Evolutionary conservation across 2,329 filamentous ascomycete species (phyloP), one percentile per base, ranked within the genome.

Genomic region (Ascosphaera apis): DNA sequence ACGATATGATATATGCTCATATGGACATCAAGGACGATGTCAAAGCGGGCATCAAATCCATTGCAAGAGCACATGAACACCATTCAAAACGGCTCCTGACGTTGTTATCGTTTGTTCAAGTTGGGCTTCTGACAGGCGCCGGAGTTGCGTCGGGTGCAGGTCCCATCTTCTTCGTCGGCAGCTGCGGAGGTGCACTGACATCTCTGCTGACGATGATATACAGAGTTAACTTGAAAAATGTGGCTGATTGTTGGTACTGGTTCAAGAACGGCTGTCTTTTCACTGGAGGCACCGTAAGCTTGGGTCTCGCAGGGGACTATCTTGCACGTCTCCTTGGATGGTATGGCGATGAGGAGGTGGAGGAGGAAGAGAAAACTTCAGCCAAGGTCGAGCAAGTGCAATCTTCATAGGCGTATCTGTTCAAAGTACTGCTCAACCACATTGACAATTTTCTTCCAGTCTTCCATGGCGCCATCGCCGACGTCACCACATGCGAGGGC

Each of bases 401-500:
- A n/a, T n/a, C n/a, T n/a, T n/a, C 19, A 21, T 21, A 21, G 19
- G 19, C 19, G 19, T 21, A 21, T 21, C 19, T 21, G 19, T 12
- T 31, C 15, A 3, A 2, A 45, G 38, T 57, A 57, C 11, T 61
- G 48, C 48, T 76, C 68, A 32, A 81, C 65, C 1, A 67, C 58
- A 8, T 50, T 50, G 3, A 84, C 77, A 50, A 91, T 76, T 37
- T 72, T 64, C 37, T 58, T 65, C 77, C 78, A 88, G 34, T 77
- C 69, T 46, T 64, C 67, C 82, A 91, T 91, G 2, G 72, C 81
- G 2, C 81, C 81, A 31, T 67, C 64, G 0, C 81, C 82, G 2
- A 74, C 65, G 55, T 91, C 83, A 4, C 81, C 80, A 54, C 82
- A 91, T 0, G 81, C 82, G 65, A 67, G 15, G 52, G 52, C 54